A percentile compares a stretch with the other conserved stretches of the same genome.
Conservation (phyloP, 1,284 basidiomycete species). For the Leccinum variabile region DNA sequence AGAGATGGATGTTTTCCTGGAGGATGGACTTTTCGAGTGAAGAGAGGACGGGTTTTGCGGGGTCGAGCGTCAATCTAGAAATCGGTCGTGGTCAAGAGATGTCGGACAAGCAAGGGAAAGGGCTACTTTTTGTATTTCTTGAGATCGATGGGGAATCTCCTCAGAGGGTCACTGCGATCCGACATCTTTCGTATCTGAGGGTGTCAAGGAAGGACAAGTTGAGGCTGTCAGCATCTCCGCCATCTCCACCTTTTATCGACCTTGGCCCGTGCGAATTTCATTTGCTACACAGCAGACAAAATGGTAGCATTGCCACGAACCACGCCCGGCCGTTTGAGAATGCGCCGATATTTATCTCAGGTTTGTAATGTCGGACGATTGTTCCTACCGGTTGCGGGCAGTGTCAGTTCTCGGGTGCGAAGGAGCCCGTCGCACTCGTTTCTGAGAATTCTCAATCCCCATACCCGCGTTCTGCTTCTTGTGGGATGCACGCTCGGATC, state of each 20-base stretch:
- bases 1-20: conserved; percentile 68
- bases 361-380: too few species aligned
- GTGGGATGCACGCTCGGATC: too few species aligned
- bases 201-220: neutral
- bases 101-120: conserved; percentile 7
- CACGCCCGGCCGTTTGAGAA: neutral
- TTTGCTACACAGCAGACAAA: neutral
- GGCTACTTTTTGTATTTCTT: conserved; percentile 67
- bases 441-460: too few species aligned
- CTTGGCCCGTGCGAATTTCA: conserved; percentile 28
- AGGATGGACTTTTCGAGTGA: conserved; percentile 59
- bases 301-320: neutral
- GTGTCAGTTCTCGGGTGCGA: too few species aligned
- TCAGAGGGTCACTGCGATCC: conserved; percentile 33
- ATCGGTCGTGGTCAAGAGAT: conserved; percentile 8
- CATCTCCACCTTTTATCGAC: conserved; percentile 20
- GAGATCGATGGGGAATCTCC: conserved; percentile 74
- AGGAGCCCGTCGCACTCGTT: too few species aligned
- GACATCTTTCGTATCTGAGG: too few species aligned
- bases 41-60: conserved; percentile 59
- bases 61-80: conserved; percentile 67
- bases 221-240: conserved; percentile 1
- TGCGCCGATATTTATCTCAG: neutral
- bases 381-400: too few species aligned
- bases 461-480: too few species aligned